phyloP scores from a whole-genome alignment of 1,284 basidiomycete genomes.

The Ceratobasidium theobromae region DNA sequence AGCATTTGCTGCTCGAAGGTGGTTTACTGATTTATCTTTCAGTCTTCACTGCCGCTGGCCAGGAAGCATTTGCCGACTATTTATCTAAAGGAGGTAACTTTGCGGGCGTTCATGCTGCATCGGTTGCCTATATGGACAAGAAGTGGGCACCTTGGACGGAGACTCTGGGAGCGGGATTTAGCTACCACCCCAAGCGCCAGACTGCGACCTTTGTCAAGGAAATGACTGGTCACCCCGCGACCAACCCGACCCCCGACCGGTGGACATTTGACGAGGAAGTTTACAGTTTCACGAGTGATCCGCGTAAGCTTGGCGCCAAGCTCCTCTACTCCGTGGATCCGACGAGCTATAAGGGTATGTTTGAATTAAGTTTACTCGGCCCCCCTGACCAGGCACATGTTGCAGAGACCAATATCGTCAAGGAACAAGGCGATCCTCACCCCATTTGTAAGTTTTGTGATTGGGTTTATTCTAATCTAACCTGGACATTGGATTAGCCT shows the following conservation, averaged over 20 bases:
- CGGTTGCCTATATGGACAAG: constrained; percentile 42
- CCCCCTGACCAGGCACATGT: not conserved
- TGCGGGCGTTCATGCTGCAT: constrained; percentile 66
- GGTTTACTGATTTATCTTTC: constrained; percentile 45
- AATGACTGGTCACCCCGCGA: constrained; percentile 65
- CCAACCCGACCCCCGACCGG: constrained; percentile 57
- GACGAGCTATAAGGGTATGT: constrained; percentile 60
- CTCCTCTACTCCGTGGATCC: constrained; percentile 71
- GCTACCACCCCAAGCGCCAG: not conserved
- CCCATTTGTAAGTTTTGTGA: constrained; percentile 51
- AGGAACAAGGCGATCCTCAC: constrained; percentile 62
- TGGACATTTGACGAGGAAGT: constrained; percentile 68
- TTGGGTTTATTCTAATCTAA: not conserved
- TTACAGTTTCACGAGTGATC: constrained; percentile 80
- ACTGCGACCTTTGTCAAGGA: constrained; percentile 46
- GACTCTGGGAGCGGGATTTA: not conserved
- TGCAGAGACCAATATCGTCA: constrained; percentile 9
- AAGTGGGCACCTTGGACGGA: not conserved
- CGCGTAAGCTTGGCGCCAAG: constrained; percentile 62
- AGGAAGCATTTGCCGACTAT: constrained; percentile 63
- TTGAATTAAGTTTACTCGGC: not conserved
- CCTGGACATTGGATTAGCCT: constrained; percentile 51
- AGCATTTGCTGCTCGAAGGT: not conserved
- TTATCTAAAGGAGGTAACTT: constrained; percentile 72
- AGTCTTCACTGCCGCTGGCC: constrained; percentile 63